phyloP scores from a whole-genome alignment of 2,329 filamentous ascomycete species.

The Hortaea sp. region DNA sequence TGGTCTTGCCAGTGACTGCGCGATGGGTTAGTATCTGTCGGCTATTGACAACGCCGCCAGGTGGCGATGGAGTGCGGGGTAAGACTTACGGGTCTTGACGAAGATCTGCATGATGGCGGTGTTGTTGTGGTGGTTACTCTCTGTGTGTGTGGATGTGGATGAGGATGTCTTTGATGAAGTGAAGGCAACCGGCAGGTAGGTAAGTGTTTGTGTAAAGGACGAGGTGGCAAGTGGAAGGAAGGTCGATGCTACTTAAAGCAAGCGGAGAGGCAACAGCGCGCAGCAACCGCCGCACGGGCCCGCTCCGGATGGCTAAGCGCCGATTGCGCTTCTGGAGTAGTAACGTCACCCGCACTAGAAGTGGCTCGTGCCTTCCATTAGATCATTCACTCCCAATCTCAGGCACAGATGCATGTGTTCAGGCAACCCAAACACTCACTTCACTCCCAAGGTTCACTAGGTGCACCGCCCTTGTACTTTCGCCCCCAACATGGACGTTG shows the following conservation, averaged over 20 bases:
- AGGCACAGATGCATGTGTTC: not conserved
- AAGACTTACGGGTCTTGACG: slow-evolving; percentile 79
- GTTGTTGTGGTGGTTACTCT: not conserved
- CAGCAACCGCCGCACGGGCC: no score
- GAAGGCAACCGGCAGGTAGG: not conserved
- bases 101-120: slow-evolving; percentile 72
- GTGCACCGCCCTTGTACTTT: no score
- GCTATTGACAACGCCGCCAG: not conserved
- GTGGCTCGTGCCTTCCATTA: not conserved
- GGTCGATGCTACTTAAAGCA: not conserved
- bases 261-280: not conserved
- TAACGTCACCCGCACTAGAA: not conserved
- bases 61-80: slow-evolving; percentile 19
- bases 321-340: not conserved
- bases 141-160: not conserved
- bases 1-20: slow-evolving; percentile 56
- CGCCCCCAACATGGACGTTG: no score
- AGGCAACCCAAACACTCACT: no score
- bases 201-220: not conserved
- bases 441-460: no score
- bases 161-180: not conserved
- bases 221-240: not conserved
- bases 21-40: slow-evolving; percentile 23
- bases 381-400: not conserved
- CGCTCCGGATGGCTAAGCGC: not conserved